Base-by-base conservation (phyloP, 2,329 filamentous ascomycete genomes). In the Capronia coronata region DNA sequence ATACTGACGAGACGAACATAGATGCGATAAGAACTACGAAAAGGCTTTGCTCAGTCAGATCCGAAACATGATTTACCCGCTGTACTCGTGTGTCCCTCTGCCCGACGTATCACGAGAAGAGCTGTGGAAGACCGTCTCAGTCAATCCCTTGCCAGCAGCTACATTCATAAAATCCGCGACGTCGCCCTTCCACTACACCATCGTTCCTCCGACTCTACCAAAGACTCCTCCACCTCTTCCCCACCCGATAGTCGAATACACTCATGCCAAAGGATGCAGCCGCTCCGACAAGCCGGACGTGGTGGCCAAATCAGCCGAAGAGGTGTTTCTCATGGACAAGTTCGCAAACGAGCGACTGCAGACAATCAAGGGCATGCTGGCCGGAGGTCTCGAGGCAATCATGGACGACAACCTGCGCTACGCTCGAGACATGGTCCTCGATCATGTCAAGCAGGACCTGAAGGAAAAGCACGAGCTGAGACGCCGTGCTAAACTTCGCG, bases 241-340 rank as follows among this genome's bases (percentile, higher is more conserved):
- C 2, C 2, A 23, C 11, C 50, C 50, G 29, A 14, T 22, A 2
- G 25, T 57, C 45, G 37, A 21, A 4, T 57, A 52, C 27, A 43
- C 38, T 0, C 54, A 54, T 35, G 48, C 27, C n/a, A 44, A 27
- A 13, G 54, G 52, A 8, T 54, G 54, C 18, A 22, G 47, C 29
- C 30, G 43, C 16, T 48, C 44, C 1, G 39, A 44, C 10, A 13
- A 43, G 11, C 54, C 54, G 6, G 41, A 51, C 5, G 34, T 52
- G 21, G 41, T 51, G 19, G 25, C 53, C 25, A 46, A 51, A 21
- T 37, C 43, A 5, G 22, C n/a, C 13, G 21, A 29, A 1, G 44
- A 35, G 6, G 45, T 56, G 18, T 18, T 21, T 11, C n/a, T 14
- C 10, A 43, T 53, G 43, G 54, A 56, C 37, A 30, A 46, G 4